These are phyloP conservation scores for Cyclocybe cylindracea DNA, from an alignment of 768 basidiomycete species.

Conservation along the genomic window DNA sequence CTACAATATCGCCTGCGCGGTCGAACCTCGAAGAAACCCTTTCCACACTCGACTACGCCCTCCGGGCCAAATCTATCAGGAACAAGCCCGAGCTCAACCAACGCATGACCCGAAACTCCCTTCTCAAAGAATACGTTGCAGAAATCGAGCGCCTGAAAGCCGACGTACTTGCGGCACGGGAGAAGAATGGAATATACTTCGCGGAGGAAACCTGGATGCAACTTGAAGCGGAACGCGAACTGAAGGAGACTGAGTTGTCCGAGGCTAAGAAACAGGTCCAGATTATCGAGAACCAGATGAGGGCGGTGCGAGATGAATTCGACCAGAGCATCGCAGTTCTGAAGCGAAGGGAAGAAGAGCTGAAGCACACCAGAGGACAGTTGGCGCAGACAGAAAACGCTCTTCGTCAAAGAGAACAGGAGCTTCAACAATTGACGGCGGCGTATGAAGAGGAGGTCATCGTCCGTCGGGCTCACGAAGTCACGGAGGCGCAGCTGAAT, in stretches of 20 bases:
- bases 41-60: constrained; percentile 95
- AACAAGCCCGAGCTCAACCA: constrained; percentile 97
- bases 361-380: constrained; percentile 60
- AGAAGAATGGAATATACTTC: constrained; percentile 96
- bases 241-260: constrained; percentile 72
- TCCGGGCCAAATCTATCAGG: constrained; percentile 91
- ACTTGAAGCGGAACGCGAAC: constrained; percentile 74
- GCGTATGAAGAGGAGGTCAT: constrained; percentile 80
- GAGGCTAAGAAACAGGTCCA: constrained; percentile 84
- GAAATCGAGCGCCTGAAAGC: constrained; percentile 94
- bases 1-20: constrained; percentile 91
- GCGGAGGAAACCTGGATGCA: constrained; percentile 90
- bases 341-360: constrained; percentile 73
- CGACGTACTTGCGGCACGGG: constrained; percentile 87
- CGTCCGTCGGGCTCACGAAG: constrained; percentile 75
- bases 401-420: constrained; percentile 53
- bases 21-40: constrained; percentile 97
- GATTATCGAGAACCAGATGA: constrained; percentile 81
- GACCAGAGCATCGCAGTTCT: constrained; percentile 84
- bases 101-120: constrained; percentile 87
- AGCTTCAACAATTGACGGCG: constrained; percentile 57
- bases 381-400: constrained; percentile 53
- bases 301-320: constrained; percentile 83
- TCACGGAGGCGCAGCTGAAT: constrained; percentile 71
- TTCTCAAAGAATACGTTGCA: constrained; percentile 89